Evolutionary conservation across 148 eudicot genomes (phyloP), one percentile per base, ranked within the genome.

Genomic region (Cornus controversa): DNA sequence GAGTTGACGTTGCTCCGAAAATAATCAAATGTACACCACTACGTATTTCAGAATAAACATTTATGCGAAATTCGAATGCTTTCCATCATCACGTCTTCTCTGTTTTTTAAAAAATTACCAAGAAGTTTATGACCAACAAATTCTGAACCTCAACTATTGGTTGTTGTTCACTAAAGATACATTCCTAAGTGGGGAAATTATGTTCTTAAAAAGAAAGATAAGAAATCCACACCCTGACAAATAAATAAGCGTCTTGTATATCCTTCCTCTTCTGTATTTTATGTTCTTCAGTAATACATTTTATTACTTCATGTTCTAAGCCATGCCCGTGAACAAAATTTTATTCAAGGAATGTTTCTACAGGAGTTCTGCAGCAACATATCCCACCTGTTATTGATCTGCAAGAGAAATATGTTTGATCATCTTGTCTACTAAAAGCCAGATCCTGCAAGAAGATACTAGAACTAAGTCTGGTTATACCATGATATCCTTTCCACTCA

Each of bases 401-500:
- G 57, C 57, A 50, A 50, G 57, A 50, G 20, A 50, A 50, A 50
- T 50, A 50, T 50, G 57, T 15, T 13, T 50, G 18, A 2, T 1
- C 13, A 11, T 31, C 34, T 70, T 26, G 14, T 50, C 74, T 40
- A 16, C 73, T 28, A 42, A 42, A 37, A 24, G 57, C 57, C 57
- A 37, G 11, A 2, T 24, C 47, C 58, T 24, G 47, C 3, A 6
- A 24, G 22, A 70, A 70, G 73, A 22, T 70, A 16, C 28, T 24
- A 70, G 29, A 40, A 9, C 72, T 23, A 69, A n/a, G 28, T 40
- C n/a, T 69, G 28, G 28, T 69, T 26, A 71, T 71, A 50, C 62
- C 74, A 10, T 71, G n/a, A 71, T 25, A 47, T 71, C n/a, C 34
- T 26, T 71, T 47, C 74, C 62, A 23, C 50, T 50, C 57, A 50